Conservation (phyloP, 768 basidiomycete genomes). For the Tubosaeta sp. region DNA sequence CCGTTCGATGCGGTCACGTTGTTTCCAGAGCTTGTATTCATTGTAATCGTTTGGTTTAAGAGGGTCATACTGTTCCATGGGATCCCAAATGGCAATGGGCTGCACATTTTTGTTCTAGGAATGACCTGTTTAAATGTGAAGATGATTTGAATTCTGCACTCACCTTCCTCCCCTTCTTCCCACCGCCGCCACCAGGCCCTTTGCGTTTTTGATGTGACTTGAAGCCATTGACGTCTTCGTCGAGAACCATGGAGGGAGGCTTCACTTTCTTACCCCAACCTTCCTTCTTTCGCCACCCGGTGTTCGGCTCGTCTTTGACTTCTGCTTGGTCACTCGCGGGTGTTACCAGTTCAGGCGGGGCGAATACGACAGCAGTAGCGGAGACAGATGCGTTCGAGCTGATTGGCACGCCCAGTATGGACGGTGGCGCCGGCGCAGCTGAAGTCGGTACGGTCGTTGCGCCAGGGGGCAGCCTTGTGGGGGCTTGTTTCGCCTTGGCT, state of each 20-base stretch:
- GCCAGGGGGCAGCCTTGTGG: conserved; percentile 39
- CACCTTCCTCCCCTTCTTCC: conserved; percentile 61
- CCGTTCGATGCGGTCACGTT: conserved; percentile 68
- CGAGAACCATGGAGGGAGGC: conserved; percentile 85
- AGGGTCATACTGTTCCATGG: conserved; percentile 75
- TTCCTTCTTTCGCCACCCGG: conserved; percentile 42
- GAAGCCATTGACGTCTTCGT: conserved; percentile 86
- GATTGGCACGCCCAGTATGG: conserved; percentile 31
- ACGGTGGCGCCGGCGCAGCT: conserved; percentile 30
- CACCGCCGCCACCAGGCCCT: conserved; percentile 41
- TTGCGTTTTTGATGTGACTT: conserved; percentile 53
- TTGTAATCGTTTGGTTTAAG: conserved; percentile 84
- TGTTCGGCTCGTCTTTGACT: conserved; percentile 23
- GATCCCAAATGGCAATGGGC: conserved; percentile 64
- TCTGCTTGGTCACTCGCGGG: conserved; percentile 24
- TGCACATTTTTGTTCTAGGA: conserved; percentile 59
- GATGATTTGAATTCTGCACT: conserved; percentile 6
- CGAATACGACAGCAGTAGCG: conserved; percentile 64
- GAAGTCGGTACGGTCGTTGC: conserved; percentile 48
- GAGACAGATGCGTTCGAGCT: conserved; percentile 35
- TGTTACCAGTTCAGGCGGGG: conserved; percentile 56
- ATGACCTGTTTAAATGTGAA: neutral
- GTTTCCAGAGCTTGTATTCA: conserved; percentile 80
- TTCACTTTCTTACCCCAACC: conserved; percentile 89
- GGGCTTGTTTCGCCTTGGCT: conserved; percentile 54